Conservation (phyloP, 2,329 filamentous ascomycete species). For the Penicillium sp. region DNA sequence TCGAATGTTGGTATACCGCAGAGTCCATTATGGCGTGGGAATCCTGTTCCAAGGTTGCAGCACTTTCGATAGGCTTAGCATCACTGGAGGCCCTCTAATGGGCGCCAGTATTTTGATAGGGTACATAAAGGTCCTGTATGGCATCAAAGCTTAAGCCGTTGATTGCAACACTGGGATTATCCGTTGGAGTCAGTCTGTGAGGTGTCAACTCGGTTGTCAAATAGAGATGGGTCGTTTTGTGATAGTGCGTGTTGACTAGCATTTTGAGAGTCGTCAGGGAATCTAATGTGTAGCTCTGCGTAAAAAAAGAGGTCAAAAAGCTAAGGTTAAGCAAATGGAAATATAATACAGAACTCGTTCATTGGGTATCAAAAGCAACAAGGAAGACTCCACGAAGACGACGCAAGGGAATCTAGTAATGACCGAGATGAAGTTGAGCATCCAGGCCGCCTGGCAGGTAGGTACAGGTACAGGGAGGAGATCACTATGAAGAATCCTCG, state of each 20-base stretch:
- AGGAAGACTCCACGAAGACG: conserved; percentile 9
- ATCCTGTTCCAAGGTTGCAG: neutral
- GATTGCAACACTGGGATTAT: neutral
- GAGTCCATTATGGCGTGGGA: neutral
- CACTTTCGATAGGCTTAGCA: neutral
- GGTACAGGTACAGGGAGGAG: neutral
- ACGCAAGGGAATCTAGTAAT: neutral
- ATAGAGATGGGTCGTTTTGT: conserved; percentile 58
- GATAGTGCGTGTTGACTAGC: conserved; percentile 41
- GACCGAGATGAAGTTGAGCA: neutral
- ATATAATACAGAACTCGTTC: neutral
- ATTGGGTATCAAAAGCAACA: conserved; percentile 24
- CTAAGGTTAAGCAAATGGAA: conserved; percentile 34
- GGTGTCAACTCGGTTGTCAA: neutral
- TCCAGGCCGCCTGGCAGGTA: neutral
- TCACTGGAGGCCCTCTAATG: neutral
- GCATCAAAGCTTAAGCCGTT: neutral
- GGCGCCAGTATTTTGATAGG: neutral
- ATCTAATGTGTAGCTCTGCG: conserved; percentile 35
- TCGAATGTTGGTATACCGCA: neutral
- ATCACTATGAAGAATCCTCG: conserved; percentile 27
- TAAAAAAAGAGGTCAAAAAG: conserved; percentile 55
- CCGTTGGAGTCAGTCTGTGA: neutral
- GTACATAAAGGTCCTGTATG: neutral
- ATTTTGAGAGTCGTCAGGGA: neutral